Evolutionary conservation across 495 filamentous ascomycete species (phyloP).

Genomic region (Penicillium daleae): DNA sequence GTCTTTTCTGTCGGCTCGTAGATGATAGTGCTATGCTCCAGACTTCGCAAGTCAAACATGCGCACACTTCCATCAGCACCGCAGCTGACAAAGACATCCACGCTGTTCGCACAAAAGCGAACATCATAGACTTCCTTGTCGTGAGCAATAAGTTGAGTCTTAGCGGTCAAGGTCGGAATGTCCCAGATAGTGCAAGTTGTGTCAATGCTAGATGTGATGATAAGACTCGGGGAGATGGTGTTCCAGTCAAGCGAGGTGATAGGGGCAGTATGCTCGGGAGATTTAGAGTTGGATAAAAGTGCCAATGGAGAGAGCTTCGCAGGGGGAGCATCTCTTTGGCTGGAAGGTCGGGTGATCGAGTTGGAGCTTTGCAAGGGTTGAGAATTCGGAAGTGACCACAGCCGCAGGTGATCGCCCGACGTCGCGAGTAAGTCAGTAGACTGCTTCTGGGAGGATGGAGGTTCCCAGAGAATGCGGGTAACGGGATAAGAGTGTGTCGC

Average conservation of each 20-base stretch:
- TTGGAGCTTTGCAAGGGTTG: constrained; percentile 58
- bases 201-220: constrained; percentile 98
- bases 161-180: constrained; percentile 95
- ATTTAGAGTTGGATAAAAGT: constrained; percentile 95
- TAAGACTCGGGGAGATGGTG: constrained; percentile 89
- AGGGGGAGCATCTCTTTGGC: constrained; percentile 64
- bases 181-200: constrained; percentile 99
- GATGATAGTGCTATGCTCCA: constrained; percentile 98
- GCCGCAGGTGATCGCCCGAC: constrained; percentile 90
- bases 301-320: constrained; percentile 94
- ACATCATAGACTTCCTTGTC: constrained; percentile 99
- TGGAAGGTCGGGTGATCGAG: constrained; percentile 72
- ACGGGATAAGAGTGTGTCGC: constrained; percentile 98
- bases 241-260: constrained; percentile 99
- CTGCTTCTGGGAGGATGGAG: constrained; percentile 93
- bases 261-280: constrained; percentile 94
- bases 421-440: constrained; percentile 96
- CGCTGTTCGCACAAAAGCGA: constrained; percentile 92
- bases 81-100: constrained; percentile 97
- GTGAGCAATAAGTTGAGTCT: constrained; percentile 97
- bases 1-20: constrained; percentile 93
- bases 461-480: constrained; percentile 95
- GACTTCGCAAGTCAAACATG: constrained; percentile 96
- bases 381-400: constrained; percentile 84
- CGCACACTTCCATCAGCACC: constrained; percentile 96